Percentiles rank a stretch among this genome's conserved stretches.
phyloP scores from a whole-genome alignment of 2,329 filamentous ascomycete species.

The Ceratocystis huliohia region DNA sequence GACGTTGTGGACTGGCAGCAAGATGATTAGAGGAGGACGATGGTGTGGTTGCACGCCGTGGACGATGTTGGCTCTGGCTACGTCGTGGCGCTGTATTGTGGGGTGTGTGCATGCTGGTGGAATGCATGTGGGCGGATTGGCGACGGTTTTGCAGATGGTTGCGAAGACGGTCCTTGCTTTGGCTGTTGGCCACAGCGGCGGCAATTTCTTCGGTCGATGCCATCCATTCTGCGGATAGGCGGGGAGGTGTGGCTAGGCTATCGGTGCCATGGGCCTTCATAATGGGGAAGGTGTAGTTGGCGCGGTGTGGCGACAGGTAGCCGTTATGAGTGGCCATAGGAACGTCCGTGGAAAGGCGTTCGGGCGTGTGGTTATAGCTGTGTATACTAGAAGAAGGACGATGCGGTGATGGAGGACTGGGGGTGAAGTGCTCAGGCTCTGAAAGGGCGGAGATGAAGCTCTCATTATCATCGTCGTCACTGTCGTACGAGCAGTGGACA shows the following conservation, averaged over 20 bases:
- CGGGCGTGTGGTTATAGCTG: neutral
- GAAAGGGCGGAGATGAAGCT: constrained; percentile 18
- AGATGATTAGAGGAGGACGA: neutral
- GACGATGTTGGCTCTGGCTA: neutral
- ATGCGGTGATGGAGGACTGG: neutral
- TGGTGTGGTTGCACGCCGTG: neutral
- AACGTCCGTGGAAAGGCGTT: neutral
- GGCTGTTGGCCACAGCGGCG: neutral
- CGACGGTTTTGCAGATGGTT: neutral
- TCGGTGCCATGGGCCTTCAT: neutral
- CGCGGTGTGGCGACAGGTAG: neutral
- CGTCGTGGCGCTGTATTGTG: neutral
- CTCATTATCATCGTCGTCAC: constrained; percentile 12
- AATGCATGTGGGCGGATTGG: neutral
- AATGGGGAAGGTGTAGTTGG: constrained; percentile 9
- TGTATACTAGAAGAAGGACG: neutral
- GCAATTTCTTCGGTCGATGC: constrained; percentile 17
- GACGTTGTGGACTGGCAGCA: neutral
- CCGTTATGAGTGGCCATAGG: neutral
- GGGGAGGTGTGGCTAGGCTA: neutral
- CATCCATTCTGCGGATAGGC: constrained; percentile 14
- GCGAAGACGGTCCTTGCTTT: neutral
- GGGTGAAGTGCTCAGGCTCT: constrained; percentile 5
- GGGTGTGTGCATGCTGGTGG: neutral
- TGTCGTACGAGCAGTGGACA: neutral